Evolutionary conservation across 2,329 filamentous ascomycete genomes (phyloP), one percentile per base, ranked within the genome.

Genomic region (Phialocephala subalpina): DNA sequence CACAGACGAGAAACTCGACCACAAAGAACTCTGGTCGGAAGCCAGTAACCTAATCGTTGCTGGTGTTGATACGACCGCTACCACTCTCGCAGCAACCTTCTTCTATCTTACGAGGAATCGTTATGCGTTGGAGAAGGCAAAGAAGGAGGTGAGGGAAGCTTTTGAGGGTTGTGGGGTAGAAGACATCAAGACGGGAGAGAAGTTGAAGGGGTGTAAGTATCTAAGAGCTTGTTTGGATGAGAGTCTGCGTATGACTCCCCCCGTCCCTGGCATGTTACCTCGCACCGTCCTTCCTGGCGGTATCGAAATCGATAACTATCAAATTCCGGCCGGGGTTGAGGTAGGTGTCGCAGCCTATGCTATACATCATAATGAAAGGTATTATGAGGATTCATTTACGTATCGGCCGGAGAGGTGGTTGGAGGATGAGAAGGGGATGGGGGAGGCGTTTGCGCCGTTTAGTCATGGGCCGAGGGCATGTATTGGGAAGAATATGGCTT

Each of bases 321-420:
- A 69, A 4, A 69, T 80, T 38, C 78, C 81, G 0, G 76, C 74
- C 16, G 82, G 82, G 3, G 79, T 78, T 18, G 77, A 81, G 58
- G 79, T 81, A 27, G 82, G 81, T 0, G 81, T 80, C 5, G 78
- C 80, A 0, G 77, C 78, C 16, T 84, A 82, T 73, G 76, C 80
- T 0, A 78, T 84, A 27, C 82, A 84, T 62, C 81, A 82, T 38
- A 80, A 83, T 62, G 72, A 78, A 1, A 63, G 75, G 2, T 82
- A 83, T 73, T 83, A 79, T 73, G 79, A 79, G 0, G 69, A 78
- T 27, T 78, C 82, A 0, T 78, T 78, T 60, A 62, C 67, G 0
- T 84, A 78, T 67, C 63, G 77, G 7, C 83, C 83, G 0, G 81
- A 84, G 68, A 78, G 83, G 18, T 85, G 82, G 82, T 78, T 84